Conservation (phyloP, 2,329 filamentous ascomycete genomes). For the Hymenoscyphus scutula region DNA sequence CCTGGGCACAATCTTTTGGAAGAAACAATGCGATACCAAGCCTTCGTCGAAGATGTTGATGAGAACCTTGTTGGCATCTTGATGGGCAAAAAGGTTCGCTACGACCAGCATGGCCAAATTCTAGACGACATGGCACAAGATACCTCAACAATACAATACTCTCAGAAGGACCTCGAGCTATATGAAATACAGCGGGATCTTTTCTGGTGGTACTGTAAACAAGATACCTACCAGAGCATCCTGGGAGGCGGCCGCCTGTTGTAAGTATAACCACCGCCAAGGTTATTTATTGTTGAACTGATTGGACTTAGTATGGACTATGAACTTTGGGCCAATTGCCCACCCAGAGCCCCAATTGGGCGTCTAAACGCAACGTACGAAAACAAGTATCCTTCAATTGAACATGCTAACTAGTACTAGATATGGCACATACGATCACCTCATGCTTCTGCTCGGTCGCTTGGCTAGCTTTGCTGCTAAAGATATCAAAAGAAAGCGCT, state of each 20-base stretch:
- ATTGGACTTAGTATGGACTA: slow-evolving; percentile 56
- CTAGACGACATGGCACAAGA: slow-evolving; percentile 26
- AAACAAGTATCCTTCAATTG: too few species aligned
- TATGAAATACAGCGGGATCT: slow-evolving; percentile 82
- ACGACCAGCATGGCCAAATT: slow-evolving; percentile 55
- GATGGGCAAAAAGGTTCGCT: slow-evolving; percentile 55
- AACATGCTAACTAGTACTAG: slow-evolving; percentile 43
- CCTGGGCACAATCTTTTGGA: slow-evolving; percentile 16
- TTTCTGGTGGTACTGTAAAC: slow-evolving; percentile 95
- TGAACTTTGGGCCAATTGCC: slow-evolving; percentile 79
- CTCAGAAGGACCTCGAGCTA: slow-evolving; percentile 64
- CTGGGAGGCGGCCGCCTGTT: slow-evolving; percentile 81
- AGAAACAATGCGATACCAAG: slow-evolving; percentile 20
- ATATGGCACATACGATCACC: slow-evolving; percentile 85
- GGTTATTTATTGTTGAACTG: slow-evolving; percentile 9
- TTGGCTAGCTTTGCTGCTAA: slow-evolving; percentile 74
- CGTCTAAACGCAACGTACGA: slow-evolving; percentile 69
- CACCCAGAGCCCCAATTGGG: slow-evolving; percentile 77
- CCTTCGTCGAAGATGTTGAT: slow-evolving; percentile 47
- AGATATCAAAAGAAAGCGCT: slow-evolving; percentile 76
- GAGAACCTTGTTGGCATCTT: slow-evolving; percentile 56
- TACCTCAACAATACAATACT: slow-evolving; percentile 21
- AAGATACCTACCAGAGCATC: slow-evolving; percentile 89
- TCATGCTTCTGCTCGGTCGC: slow-evolving; percentile 77
- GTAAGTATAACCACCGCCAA: slow-evolving; percentile 54